Evolutionary conservation across 2,329 filamentous ascomycete genomes (phyloP), one percentile per base, ranked within the genome.

Genomic region (Cercospora brassicicola): DNA sequence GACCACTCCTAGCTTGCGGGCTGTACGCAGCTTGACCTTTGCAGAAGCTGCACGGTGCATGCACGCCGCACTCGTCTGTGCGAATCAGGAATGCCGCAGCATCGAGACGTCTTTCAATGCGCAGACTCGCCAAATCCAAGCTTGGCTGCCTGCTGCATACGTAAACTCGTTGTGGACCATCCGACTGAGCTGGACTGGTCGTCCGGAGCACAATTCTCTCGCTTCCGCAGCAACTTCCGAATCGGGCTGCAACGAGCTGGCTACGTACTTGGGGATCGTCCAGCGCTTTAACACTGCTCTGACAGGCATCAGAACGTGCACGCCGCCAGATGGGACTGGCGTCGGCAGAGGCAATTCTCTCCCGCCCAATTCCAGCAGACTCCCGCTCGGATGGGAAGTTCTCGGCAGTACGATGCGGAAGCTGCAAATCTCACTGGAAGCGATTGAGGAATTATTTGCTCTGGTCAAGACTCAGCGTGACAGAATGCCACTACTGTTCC

Each of bases 371-470:
- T n/a, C 48, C 23, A 9, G 48, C 48, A 55, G 45, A 30, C 45
- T 39, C 2, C 61, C 67, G n/a, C 63, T 68, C 3, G 65, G 66
- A 28, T 72, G 67, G 67, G 66, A 72, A 57, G 63, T 70, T 18
- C 64, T 72, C 4, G 57, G 66, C 4, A 72, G 66, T 11, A 70
- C 68, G 7, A 67, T 69, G 62, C 61, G 66, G 15, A 72, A 72
- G n/a, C 28, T 72, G 3, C 66, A 65, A 15, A 70, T 72, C 26
- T 70, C 69, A 6, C 61, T 72, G 2, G 69, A 69, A 30, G 71
- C 69, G 13, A 70, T 73, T 42, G 67, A 69, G 30, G 69, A 70
- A 53, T 31, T 73, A 18, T 48, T 73, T 20, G 61, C 65, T 1
- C 63, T 65, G 10, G 62, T 72, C 1, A 70, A 68, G 26, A 55